Base-by-base conservation (phyloP, 1,284 basidiomycete genomes). In the Irpex sp. region DNA sequence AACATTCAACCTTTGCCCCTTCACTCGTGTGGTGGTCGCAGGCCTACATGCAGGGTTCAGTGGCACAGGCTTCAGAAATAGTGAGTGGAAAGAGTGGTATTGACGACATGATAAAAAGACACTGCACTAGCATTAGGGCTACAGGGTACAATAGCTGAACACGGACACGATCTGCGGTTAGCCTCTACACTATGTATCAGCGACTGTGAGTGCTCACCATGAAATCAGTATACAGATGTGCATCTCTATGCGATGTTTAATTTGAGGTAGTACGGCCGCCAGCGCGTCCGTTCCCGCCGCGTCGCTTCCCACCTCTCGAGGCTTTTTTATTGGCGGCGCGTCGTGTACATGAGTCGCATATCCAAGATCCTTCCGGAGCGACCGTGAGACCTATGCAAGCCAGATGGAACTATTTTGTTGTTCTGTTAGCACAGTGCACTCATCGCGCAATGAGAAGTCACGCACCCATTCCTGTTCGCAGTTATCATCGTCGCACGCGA, bases 401-500 rank as follows among this genome's bases (percentile, higher is more conserved):
- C 57, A 96, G 79, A 75, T 97, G 94, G 82, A 94, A 97, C 94
- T 95, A 72, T 21, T 62, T n/a, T 36, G 54, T 13, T 33, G 57
- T 8, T 43, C 57, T 47, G 58, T 60, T 37, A 65, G 63, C 37
- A 61, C 7, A 62, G 43, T 46, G 51, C 39, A 17, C n/a, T 17
- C 15, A 35, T 8, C 9, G 5, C 4, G 46, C 4, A 66, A 7
- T 47, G 51, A 43, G 62, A 56, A 60, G 63, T 26, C 57, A 87
- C 93, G 74, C 71, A 97, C 95, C 97, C 97, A 98, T 89, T 98
- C 96, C 62, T 84, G 82, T 71, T 91, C 88, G 77, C 97, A 98
- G 55, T 85, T 84, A n/a, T 83, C 80, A 69, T 91, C 92, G 76
- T 99, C 97, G 74, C 97, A 99, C 2, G 89, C 97, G 70, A 99